Evolutionary conservation across 306 rosid species (phyloP), one percentile per base, ranked within the genome.

Genomic region (Quercus gilva): DNA sequence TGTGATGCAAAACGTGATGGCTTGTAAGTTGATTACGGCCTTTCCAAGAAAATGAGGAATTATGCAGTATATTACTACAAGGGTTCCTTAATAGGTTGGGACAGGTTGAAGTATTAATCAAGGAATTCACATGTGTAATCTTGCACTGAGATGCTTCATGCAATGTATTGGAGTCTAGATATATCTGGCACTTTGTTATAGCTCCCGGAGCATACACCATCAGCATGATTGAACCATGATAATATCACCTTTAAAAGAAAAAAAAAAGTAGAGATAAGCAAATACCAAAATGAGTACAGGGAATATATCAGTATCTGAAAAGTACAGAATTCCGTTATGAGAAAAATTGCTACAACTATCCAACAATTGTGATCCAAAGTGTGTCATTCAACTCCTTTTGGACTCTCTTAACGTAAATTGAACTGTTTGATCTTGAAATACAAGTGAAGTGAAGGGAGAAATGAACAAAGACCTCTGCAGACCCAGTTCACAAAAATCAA

Each of bases 211-310:
- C 86, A 84, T 84, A 80, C 76, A 84, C 82, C 83, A 75, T 91
- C 90, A 92, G 43, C 97, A 91, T 91, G 92, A 78, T 79, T 89
- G 88, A 80, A 92, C 93, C 97, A 92, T 92, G 69, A 85, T 90
- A 85, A 25, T 33, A 74, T 17, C 26, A 59, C 91, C 91, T 90
- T 41, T 41, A 41, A 41, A 41, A 86, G 37, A 64, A 77, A 25
- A 52, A 37, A 67, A 80, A 10, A 26, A n/a, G 17, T 69, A 6
- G 68, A 51, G 18, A 29, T 12, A 80, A 35, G 69, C 71, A 64
- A 74, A 53, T 19, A 51, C 41, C 7, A 28, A 52, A 49, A 51
- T 61, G 28, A 69, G 20, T 69, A 29, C 20, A 63, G 1, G 37
- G 37, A 7, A 4, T 28, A 59, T 57, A 11, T 10, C 49, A 21